Evolutionary conservation across 176 grass and related monocot genomes (phyloP).

Genomic region (Oryza punctata): DNA sequence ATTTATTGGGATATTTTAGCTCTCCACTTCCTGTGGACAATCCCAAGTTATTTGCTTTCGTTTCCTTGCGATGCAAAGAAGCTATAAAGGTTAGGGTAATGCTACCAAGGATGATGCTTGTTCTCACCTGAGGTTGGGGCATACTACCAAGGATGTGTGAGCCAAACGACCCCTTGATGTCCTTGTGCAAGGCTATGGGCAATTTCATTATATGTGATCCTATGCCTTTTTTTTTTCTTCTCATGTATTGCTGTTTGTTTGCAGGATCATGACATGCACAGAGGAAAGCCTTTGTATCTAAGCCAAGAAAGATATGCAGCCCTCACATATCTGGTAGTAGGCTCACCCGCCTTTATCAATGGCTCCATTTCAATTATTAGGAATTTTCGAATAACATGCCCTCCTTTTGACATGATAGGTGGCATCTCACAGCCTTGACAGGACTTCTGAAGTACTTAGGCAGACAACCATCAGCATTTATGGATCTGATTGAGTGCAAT

Average conservation of each 20-base stretch:
- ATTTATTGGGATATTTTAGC: not conserved
- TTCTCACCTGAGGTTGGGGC: not conserved
- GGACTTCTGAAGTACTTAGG: constrained; percentile 92
- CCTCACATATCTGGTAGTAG: constrained; percentile 84
- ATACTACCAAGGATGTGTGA: not conserved
- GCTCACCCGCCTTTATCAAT: not conserved
- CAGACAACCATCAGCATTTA: constrained; percentile 80
- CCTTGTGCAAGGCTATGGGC: not conserved
- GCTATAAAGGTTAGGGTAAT: not conserved
- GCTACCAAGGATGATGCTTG: not conserved
- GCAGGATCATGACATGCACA: constrained; percentile 88
- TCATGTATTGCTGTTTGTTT: constrained; percentile 21
- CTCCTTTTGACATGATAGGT: constrained; percentile 60
- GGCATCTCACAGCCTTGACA: constrained; percentile 95
- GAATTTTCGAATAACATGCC: constrained; percentile 22
- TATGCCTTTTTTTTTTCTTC: constrained; percentile 17
- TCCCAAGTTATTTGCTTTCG: not conserved
- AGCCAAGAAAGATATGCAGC: constrained; percentile 92
- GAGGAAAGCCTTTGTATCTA: constrained; percentile 95
- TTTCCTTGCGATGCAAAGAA: not conserved
- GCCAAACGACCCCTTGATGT: not conserved
- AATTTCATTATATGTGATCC: not conserved
- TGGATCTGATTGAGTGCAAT: constrained; percentile 55
- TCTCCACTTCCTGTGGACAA: not conserved
- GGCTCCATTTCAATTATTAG: not conserved